Evolutionary conservation across 768 basidiomycete genomes (phyloP), one percentile per base, ranked within the genome.

Genomic region (Suillus subaureus): DNA sequence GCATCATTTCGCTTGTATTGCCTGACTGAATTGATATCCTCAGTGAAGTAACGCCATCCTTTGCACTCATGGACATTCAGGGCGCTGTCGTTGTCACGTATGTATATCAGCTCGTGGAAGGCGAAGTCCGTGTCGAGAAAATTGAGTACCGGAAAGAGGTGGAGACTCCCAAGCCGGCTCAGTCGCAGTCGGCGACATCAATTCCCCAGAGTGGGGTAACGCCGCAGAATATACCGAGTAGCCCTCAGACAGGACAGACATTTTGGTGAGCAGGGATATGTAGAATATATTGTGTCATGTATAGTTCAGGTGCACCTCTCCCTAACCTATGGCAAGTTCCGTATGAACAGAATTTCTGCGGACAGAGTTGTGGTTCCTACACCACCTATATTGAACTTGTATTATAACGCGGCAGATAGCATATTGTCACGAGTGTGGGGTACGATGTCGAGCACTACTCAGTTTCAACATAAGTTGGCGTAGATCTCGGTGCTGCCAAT

Each of bases 41-140:
- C 71, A 96, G 94, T 4, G 94, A 94, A 35, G 89, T 92, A 3
- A 94, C 86, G 2, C 97, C 97, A 0, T 96, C 94, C 3, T 99
- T 99, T 73, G 97, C 97, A 1, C 80, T 99, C 54, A 94, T 99
- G 91, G 97, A 99, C 75, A 90, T 99, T 42, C 97, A 99, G 79
- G 97, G 97, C 6, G 88, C 94, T 3, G 94, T 97, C 11, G 93
- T 99, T 40, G 96, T 97, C 33, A 99, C 97, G 3, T 99, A 97
- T 72, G 96, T 99, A 4, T 98, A 97, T 76, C 94, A 96, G 73
- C 87, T 97, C 37, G 91, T 97, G 54, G 94, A 96, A 51, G 93
- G 94, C 49, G 95, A 96, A 76, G 94, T 96, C 3, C 84, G 92
- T n/a, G 93, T 94, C 6, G 93, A 94, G 81, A 94, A 94, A 82